A percentile compares a stretch with the other conserved stretches of the same genome.
Evolutionary conservation across 2,329 filamentous ascomycete genomes (phyloP).

Genomic region (Aspergillus eucalypticola): DNA sequence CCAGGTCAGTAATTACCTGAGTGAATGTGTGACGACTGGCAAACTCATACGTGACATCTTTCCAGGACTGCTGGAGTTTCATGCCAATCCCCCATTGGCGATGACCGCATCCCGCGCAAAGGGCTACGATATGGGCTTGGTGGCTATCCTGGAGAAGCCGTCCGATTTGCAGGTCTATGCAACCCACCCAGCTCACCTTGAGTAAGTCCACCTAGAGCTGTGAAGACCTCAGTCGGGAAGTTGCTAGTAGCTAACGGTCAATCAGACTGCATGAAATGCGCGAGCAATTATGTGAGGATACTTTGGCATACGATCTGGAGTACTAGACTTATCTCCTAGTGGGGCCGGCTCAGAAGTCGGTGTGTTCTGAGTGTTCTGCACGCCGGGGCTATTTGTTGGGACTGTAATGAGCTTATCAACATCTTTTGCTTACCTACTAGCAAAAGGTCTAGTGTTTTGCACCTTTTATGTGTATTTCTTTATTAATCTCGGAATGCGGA

Average conservation of each 20-base stretch:
- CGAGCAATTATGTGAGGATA: conserved; percentile 1
- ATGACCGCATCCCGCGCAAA: background rate
- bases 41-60: background rate
- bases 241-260: background rate
- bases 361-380: background rate
- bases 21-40: background rate
- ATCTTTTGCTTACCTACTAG: no score
- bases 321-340: background rate
- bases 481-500: no score
- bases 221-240: no score
- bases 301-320: conserved; percentile 1
- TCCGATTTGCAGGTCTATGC: background rate
- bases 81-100: background rate
- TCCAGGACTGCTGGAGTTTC: background rate
- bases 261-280: background rate
- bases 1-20: conserved; percentile 28
- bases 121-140: conserved; percentile 1
- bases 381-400: background rate
- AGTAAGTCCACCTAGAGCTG: background rate
- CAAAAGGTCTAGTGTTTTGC: no score
- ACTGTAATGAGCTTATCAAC: background rate
- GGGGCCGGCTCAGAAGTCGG: background rate
- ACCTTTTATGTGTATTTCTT: no score
- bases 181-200: background rate
- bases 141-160: background rate